Evolutionary conservation across 2,329 filamentous ascomycete species (phyloP).

Genomic region (Gnomoniopsis smithogilvyi): DNA sequence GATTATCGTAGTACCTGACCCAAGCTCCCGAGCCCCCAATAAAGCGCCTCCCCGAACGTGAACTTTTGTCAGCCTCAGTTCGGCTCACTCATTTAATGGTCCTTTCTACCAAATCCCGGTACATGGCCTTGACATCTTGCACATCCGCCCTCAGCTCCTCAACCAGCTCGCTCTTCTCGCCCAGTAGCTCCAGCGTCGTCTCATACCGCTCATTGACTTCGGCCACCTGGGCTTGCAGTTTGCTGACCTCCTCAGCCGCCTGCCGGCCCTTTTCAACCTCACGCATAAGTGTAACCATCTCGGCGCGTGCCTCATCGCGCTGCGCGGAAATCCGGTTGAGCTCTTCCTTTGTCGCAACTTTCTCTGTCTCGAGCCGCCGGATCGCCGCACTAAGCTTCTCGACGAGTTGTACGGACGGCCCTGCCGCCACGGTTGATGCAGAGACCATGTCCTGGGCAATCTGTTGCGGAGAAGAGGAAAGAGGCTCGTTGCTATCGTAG

Average conservation of each 20-base stretch:
- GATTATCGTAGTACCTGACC: constrained; percentile 11
- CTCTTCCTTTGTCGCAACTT: constrained; percentile 85
- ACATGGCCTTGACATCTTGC: constrained; percentile 91
- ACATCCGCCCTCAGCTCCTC: constrained; percentile 90
- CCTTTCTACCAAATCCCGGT: constrained; percentile 84
- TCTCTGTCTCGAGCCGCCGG: constrained; percentile 85
- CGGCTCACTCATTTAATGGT: constrained; percentile 60
- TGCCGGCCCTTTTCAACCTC: constrained; percentile 71
- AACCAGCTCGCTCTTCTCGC: constrained; percentile 94
- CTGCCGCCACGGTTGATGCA: constrained; percentile 83
- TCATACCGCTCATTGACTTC: constrained; percentile 77
- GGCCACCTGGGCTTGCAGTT: constrained; percentile 65
- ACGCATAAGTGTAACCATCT: constrained; percentile 87
- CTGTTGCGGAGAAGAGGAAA: constrained; percentile 60
- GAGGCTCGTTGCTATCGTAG: constrained; percentile 50
- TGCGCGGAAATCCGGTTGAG: constrained; percentile 76
- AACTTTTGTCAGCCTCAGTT: background rate
- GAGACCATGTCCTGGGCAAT: constrained; percentile 82
- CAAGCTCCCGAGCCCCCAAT: background rate
- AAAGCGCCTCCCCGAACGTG: background rate
- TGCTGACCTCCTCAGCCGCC: constrained; percentile 56
- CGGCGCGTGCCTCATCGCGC: constrained; percentile 84
- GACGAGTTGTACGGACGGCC: constrained; percentile 90
- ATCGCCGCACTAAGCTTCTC: constrained; percentile 95
- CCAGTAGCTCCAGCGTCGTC: constrained; percentile 88